Conservation (phyloP, 2,329 filamentous ascomycete genomes). For the Amphichorda felina region DNA sequence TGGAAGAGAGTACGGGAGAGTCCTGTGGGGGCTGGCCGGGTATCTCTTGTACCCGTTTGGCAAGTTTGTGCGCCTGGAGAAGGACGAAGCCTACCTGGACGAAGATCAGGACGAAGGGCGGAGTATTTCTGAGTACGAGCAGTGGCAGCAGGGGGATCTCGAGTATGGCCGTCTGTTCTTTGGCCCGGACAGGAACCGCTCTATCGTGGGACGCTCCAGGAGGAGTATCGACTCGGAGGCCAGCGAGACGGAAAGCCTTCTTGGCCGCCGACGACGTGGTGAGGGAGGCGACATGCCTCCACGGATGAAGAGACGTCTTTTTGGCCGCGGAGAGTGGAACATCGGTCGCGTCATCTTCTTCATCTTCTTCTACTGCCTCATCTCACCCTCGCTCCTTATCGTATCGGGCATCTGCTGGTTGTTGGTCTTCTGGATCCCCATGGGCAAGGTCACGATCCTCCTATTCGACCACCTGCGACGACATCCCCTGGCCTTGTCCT, state of each 20-base stretch:
- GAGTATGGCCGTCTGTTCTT: slow-evolving; percentile 96
- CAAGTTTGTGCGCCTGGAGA: slow-evolving; percentile 85
- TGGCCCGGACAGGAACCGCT: slow-evolving; percentile 66
- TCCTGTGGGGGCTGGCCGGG: slow-evolving; percentile 71
- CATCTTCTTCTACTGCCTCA: slow-evolving; percentile 85
- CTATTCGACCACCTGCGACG: slow-evolving; percentile 85
- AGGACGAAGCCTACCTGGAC: slow-evolving; percentile 86
- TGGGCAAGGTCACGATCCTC: slow-evolving; percentile 89
- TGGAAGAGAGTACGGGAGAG: slow-evolving; percentile 71
- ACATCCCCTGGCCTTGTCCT: slow-evolving; percentile 84
- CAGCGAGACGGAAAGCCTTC: slow-evolving; percentile 80
- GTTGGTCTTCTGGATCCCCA: slow-evolving; percentile 93
- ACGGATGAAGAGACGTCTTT: slow-evolving; percentile 67
- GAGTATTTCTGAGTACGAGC: slow-evolving; percentile 97
- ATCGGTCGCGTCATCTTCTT: slow-evolving; percentile 93
- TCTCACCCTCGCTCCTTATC: slow-evolving; percentile 75
- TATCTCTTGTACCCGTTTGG: slow-evolving; percentile 96
- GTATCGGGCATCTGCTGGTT: slow-evolving; percentile 91
- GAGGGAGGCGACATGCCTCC: slow-evolving; percentile 32
- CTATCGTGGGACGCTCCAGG: slow-evolving; percentile 74
- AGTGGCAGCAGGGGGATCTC: slow-evolving; percentile 95
- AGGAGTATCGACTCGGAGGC: slow-evolving; percentile 77
- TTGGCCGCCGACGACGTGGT: slow-evolving; percentile 49
- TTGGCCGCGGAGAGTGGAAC: slow-evolving; percentile 93
- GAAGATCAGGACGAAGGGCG: slow-evolving; percentile 93